These are phyloP conservation scores for Yamagishiella unicocca DNA, from an alignment of 139 green algal genomes.

Conservation along the genomic window DNA sequence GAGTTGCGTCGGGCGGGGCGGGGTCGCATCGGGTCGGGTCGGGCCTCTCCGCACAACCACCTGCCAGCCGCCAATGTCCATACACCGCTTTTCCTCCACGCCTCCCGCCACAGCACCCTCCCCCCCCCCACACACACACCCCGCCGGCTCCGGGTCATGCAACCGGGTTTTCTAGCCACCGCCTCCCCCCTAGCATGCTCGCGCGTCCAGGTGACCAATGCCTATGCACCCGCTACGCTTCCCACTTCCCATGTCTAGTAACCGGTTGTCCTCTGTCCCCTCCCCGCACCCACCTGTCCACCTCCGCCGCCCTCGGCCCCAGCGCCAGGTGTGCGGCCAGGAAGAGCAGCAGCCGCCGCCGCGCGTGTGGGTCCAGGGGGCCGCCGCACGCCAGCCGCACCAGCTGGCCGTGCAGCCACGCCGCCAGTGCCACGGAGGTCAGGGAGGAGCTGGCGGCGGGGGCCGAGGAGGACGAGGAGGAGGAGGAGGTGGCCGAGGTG, in stretches of 20 bases:
- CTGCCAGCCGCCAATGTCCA: too few species aligned
- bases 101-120: too few species aligned
- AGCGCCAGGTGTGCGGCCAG: slow-evolving; percentile 10
- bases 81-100: too few species aligned
- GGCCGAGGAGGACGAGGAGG: neutral
- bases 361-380: neutral
- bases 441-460: neutral
- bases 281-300: slow-evolving; percentile 39
- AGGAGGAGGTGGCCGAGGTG: neutral
- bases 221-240: too few species aligned
- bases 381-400: slow-evolving; percentile 6
- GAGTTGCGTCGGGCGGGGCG: too few species aligned
- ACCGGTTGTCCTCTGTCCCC: neutral
- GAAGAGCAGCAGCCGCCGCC: slow-evolving; percentile 28
- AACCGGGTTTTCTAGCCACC: too few species aligned
- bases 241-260: too few species aligned
- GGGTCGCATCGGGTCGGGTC: neutral
- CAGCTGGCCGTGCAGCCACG: slow-evolving; percentile 34
- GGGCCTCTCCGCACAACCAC: neutral
- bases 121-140: neutral
- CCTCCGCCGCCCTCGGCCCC: slow-evolving; percentile 10
- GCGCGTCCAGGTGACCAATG: too few species aligned
- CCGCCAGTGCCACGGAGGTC: neutral
- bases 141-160: too few species aligned
- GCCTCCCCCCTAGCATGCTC: too few species aligned